Percentiles rank a stretch among this genome's conserved stretches.
Conservation (phyloP, 495 filamentous ascomycete genomes). For the Podospora fimiseda region DNA sequence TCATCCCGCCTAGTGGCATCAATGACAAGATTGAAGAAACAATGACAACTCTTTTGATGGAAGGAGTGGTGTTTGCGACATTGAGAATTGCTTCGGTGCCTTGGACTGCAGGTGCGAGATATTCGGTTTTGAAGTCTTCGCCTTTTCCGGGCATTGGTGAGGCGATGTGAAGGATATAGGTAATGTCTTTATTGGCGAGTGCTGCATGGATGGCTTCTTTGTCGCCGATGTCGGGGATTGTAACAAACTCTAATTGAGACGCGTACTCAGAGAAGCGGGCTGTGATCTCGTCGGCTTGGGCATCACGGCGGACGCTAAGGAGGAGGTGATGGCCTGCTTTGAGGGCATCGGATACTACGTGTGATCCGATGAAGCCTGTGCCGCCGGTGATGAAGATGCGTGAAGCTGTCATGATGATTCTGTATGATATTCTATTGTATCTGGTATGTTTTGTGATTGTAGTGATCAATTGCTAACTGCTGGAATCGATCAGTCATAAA, state of each 20-base stretch:
- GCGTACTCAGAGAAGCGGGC: background rate
- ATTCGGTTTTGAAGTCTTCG: constrained; percentile 15
- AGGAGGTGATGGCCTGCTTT: constrained; percentile 10
- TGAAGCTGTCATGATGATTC: background rate
- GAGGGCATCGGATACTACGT: constrained; percentile 16
- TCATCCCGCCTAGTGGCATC: constrained; percentile 5
- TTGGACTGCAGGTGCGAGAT: constrained; percentile 12
- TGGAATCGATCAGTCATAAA: no score
- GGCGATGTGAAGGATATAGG: constrained; percentile 14
- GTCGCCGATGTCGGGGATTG: constrained; percentile 9
- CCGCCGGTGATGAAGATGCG: constrained; percentile 29
- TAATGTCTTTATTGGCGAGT: constrained; percentile 3
- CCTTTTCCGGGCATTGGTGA: constrained; percentile 15
- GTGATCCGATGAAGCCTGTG: constrained; percentile 36
- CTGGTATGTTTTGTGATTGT: background rate
- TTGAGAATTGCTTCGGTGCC: constrained; percentile 12
- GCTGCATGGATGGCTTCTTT: constrained; percentile 4
- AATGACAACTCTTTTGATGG: constrained; percentile 10
- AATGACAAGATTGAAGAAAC: constrained; percentile 10
- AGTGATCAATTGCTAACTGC: background rate
- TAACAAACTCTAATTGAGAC: constrained; percentile 9
- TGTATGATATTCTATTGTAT: background rate
- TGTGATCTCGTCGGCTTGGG: constrained; percentile 9
- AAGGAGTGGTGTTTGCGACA: background rate
- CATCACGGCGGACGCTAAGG: constrained; percentile 8